A percentile compares a stretch with the other conserved stretches of the same genome.
Conservation (phyloP, 176 grass and related monocot genomes). For the Triticum turgidum region DNA sequence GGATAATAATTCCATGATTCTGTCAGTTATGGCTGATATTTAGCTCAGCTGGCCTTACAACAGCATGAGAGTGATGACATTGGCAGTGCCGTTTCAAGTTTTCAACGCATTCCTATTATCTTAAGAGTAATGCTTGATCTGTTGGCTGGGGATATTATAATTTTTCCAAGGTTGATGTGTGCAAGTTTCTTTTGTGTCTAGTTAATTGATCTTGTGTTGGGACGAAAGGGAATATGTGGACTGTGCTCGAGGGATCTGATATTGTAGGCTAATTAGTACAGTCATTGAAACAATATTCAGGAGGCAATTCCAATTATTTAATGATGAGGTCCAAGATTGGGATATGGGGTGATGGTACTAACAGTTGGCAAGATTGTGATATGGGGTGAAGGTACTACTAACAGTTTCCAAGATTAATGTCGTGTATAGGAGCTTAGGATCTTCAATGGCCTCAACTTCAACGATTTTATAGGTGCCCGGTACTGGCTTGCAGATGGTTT, state of each 20-base stretch:
- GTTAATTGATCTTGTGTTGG: constrained; percentile 1
- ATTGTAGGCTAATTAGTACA: constrained; percentile 19
- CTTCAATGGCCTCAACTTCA: neutral
- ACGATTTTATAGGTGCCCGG: neutral
- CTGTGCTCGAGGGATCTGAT: constrained; percentile 38
- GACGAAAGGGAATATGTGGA: constrained; percentile 15
- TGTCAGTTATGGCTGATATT: neutral
- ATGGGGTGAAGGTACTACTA: neutral
- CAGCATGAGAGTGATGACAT: constrained; percentile 26
- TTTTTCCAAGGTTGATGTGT: neutral
- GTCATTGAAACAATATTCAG: neutral
- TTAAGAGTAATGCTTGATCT: constrained; percentile 20
- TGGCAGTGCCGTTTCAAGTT: neutral
- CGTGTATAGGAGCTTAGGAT: neutral
- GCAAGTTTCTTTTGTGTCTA: neutral
- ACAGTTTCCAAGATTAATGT: neutral
- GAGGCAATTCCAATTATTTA: constrained; percentile 15
- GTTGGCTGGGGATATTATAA: neutral
- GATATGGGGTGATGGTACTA: constrained; percentile 1
- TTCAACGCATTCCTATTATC: neutral
- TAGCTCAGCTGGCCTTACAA: constrained; percentile 22
- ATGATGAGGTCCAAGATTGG: neutral
- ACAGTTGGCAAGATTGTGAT: neutral
- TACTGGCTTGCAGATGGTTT: neutral
- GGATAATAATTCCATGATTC: constrained; percentile 6